Percentiles rank a stretch among this genome's conserved stretches.
These are phyloP conservation scores for Calocybe gangraenosa DNA, from an alignment of 768 basidiomycete genomes.

Conservation along the genomic window DNA sequence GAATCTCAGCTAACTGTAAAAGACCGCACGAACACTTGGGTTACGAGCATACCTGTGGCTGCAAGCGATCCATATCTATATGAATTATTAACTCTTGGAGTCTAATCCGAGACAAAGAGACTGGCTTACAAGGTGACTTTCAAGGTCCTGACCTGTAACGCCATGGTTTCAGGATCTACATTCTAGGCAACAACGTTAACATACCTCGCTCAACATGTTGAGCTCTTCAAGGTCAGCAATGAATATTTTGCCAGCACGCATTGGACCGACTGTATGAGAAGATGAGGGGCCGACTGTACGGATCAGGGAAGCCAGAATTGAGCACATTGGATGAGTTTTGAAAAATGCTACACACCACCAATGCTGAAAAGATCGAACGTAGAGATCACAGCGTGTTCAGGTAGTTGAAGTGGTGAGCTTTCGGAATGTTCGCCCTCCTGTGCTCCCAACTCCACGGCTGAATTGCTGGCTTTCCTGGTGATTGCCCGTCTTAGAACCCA, in stretches of 20 bases:
- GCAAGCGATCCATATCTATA: conserved; percentile 88
- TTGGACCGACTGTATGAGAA: conserved; percentile 53
- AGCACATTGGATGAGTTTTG: too few species aligned
- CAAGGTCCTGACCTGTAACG: conserved; percentile 60
- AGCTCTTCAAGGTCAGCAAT: conserved; percentile 70
- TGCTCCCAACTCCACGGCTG: conserved; percentile 7
- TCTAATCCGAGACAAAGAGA: conserved; percentile 2
- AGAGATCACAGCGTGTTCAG: conserved; percentile 88
- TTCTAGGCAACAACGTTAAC: conserved; percentile 9
- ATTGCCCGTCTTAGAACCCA: neutral
- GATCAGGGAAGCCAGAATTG: neutral
- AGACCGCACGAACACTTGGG: neutral
- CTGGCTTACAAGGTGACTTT: conserved; percentile 76
- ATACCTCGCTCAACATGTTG: conserved; percentile 63
- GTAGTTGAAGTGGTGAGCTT: conserved; percentile 25
- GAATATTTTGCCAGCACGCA: conserved; percentile 91
- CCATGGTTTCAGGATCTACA: conserved; percentile 1
- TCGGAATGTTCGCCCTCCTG: conserved; percentile 5
- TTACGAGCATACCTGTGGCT: conserved; percentile 62
- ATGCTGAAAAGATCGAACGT: conserved; percentile 92
- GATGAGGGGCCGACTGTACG: conserved; percentile 45
- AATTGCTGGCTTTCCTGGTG: conserved; percentile 6
- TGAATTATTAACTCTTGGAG: conserved; percentile 5
- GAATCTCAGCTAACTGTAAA: conserved; percentile 5
- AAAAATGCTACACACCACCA: conserved; percentile 46